These are phyloP conservation scores for Cetradonia linearis DNA, from an alignment of 495 filamentous ascomycete genomes.

Conservation along the genomic window DNA sequence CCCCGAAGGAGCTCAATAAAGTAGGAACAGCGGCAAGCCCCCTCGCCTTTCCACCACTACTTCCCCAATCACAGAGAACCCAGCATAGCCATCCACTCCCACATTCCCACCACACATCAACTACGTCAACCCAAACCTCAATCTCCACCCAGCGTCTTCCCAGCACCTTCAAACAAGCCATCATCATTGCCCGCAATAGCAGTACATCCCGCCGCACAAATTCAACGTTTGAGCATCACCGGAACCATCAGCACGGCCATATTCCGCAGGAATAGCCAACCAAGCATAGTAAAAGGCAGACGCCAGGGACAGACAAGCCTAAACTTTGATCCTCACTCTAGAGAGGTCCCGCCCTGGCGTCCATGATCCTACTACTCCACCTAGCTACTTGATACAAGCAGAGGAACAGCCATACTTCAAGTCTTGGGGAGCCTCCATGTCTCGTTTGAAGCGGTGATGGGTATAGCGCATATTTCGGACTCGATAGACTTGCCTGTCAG, in stretches of 20 bases:
- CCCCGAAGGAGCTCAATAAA: slow-evolving; percentile 17
- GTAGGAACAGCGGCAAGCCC: slow-evolving; percentile 17
- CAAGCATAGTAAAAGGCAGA: slow-evolving; percentile 19
- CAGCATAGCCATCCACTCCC: background rate
- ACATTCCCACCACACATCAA: slow-evolving; percentile 10
- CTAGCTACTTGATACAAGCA: slow-evolving; percentile 2
- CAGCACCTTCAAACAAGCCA: slow-evolving; percentile 9
- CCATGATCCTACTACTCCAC: slow-evolving; percentile 19
- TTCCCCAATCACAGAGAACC: slow-evolving; percentile 19
- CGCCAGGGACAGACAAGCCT: slow-evolving; percentile 61
- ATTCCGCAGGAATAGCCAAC: slow-evolving; percentile 14
- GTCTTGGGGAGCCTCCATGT: slow-evolving; percentile 3
- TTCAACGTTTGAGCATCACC: slow-evolving; percentile 25
- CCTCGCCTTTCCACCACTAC: slow-evolving; percentile 21
- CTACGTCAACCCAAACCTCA: slow-evolving; percentile 2
- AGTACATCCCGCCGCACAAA: slow-evolving; percentile 18
- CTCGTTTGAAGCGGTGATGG: slow-evolving; percentile 18
- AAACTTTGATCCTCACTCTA: slow-evolving; percentile 92
- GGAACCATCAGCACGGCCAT: slow-evolving; percentile 20
- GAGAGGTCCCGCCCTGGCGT: slow-evolving; percentile 65
- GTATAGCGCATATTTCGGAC: slow-evolving; percentile 3
- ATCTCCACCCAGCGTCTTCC: slow-evolving; percentile 19
- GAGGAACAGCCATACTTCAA: slow-evolving; percentile 6
- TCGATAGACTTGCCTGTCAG: slow-evolving; percentile 6
- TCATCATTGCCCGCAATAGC: slow-evolving; percentile 21